Evolutionary conservation across 2,329 filamentous ascomycete species (phyloP).

Genomic region (Nigrospora sphaerica): DNA sequence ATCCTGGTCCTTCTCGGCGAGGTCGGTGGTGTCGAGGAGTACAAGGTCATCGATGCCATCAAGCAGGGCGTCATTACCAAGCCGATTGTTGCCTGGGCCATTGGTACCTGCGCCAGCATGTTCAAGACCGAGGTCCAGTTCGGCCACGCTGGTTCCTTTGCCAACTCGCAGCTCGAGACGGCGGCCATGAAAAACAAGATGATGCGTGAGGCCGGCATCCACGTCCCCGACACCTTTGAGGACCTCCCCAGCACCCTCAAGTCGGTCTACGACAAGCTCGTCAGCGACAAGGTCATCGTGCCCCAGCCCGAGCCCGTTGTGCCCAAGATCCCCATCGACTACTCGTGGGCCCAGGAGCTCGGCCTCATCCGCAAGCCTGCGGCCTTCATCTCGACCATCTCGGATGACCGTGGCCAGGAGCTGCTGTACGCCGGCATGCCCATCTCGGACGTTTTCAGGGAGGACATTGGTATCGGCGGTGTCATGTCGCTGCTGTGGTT

Average conservation of each 20-base stretch:
- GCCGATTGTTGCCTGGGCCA: constrained; percentile 98
- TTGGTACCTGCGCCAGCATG: constrained; percentile 98
- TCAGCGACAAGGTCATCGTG: constrained; percentile 77
- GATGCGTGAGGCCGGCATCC: constrained; percentile 92
- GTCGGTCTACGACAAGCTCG: constrained; percentile 80
- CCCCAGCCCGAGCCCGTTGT: constrained; percentile 84
- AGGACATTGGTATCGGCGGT: constrained; percentile 98
- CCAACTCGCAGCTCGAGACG: constrained; percentile 99
- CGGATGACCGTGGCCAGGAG: constrained; percentile 98
- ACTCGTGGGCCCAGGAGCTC: constrained; percentile 98
- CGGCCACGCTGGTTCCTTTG: constrained; percentile 95
- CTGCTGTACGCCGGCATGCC: constrained; percentile 98
- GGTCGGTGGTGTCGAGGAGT: constrained; percentile 98
- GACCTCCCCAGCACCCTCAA: constrained; percentile 76
- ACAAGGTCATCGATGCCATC: constrained; percentile 97
- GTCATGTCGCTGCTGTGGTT: constrained; percentile 99
- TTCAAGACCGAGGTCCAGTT: constrained; percentile 99
- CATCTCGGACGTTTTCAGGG: constrained; percentile 98
- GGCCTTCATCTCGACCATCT: constrained; percentile 99
- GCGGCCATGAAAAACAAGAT: constrained; percentile 93
- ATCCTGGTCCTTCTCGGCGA: constrained; percentile 93
- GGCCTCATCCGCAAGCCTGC: constrained; percentile 99
- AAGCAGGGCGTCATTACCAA: constrained; percentile 94
- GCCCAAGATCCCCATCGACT: constrained; percentile 99
- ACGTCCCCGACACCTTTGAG: constrained; percentile 94